These are phyloP conservation scores for Tuber brumale DNA, from an alignment of 495 filamentous ascomycete genomes.

Conservation along the genomic window DNA sequence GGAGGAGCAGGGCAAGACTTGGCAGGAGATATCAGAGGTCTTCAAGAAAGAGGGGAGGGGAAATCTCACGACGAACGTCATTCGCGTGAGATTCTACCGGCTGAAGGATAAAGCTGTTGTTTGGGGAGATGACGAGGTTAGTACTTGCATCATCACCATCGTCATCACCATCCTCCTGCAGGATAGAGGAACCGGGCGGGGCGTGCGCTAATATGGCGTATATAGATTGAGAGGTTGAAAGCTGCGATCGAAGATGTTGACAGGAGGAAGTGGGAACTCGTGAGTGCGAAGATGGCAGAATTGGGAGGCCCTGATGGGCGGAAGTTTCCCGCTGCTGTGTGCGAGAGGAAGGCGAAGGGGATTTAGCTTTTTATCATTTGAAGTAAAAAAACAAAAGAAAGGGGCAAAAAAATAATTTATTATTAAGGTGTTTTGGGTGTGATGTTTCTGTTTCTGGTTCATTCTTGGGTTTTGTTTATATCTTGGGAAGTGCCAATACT, in stretches of 20 bases:
- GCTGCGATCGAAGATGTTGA: slow-evolving; percentile 13
- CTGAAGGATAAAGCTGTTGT: slow-evolving; percentile 5
- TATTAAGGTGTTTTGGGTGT: neutral
- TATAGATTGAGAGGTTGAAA: slow-evolving; percentile 11
- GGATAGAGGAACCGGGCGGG: neutral
- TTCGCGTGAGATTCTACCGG: slow-evolving; percentile 6
- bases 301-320: neutral
- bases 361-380: neutral
- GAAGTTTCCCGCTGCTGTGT: slow-evolving; percentile 7
- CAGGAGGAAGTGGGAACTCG: slow-evolving; percentile 9
- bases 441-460: neutral
- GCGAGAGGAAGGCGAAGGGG: slow-evolving; percentile 9
- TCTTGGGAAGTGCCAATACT: neutral
- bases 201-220: neutral
- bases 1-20: neutral
- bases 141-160: neutral
- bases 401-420: neutral
- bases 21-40: slow-evolving; percentile 10
- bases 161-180: neutral
- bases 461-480: neutral
- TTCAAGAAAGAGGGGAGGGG: slow-evolving; percentile 17
- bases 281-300: slow-evolving; percentile 10
- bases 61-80: neutral
- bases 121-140: slow-evolving; percentile 13
- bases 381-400: neutral